These are phyloP conservation scores for Heritiera fomes DNA, from an alignment of 345 rosid species.

Conservation along the genomic window DNA sequence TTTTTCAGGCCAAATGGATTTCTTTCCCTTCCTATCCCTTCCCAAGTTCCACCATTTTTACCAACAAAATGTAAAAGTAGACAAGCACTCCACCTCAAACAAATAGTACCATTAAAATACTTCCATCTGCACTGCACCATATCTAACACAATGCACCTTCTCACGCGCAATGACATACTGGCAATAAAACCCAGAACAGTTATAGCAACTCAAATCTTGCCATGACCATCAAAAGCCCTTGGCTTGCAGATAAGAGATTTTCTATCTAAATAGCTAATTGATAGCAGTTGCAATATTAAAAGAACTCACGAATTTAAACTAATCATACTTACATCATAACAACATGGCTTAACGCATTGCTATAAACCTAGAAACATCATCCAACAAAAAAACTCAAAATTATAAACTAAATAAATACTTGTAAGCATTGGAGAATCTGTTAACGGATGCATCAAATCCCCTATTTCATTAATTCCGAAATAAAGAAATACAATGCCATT, in stretches of 20 bases:
- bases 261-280: background rate
- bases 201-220: slow-evolving; percentile 4
- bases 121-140: background rate
- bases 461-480: background rate
- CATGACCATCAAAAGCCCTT: background rate
- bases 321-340: background rate
- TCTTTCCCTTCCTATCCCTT: background rate
- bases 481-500: background rate
- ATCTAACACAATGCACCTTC: background rate
- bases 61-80: background rate
- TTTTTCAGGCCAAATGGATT: background rate
- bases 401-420: background rate
- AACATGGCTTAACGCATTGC: background rate
- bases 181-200: background rate
- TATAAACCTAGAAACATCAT: background rate
- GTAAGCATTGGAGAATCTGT: background rate
- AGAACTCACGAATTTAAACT: background rate
- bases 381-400: background rate
- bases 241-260: background rate
- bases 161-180: background rate
- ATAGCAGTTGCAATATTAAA: background rate
- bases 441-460: background rate
- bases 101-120: background rate
- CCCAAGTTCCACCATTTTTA: background rate
- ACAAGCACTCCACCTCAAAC: slow-evolving; percentile 6